phyloP scores from a whole-genome alignment of 768 basidiomycete genomes.

The Calocybe indica region DNA sequence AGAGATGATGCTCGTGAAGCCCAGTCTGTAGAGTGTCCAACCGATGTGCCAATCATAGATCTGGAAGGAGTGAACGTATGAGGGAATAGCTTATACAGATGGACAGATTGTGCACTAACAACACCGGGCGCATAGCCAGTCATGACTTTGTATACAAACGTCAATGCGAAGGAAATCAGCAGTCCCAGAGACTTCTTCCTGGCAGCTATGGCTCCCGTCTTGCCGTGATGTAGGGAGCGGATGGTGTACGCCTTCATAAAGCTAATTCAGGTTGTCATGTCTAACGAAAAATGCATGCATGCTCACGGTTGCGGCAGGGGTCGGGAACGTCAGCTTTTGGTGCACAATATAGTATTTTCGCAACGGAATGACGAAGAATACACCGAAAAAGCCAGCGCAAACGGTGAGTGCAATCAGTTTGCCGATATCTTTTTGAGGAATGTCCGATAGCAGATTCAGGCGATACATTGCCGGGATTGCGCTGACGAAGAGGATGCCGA shows the following conservation, averaged over 20 bases:
- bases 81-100: neutral
- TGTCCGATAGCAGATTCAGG: conserved; percentile 37
- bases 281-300: neutral
- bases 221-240: conserved; percentile 50
- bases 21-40: conserved; percentile 52
- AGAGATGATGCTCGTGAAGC: conserved; percentile 54
- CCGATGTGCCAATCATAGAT: conserved; percentile 61
- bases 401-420: conserved; percentile 49
- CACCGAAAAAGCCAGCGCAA: conserved; percentile 52
- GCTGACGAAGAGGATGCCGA: conserved; percentile 54
- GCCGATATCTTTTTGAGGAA: conserved; percentile 47
- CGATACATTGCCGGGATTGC: conserved; percentile 60
- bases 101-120: conserved; percentile 20
- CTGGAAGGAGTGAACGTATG: conserved; percentile 14
- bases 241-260: conserved; percentile 48
- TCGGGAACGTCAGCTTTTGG: conserved; percentile 59
- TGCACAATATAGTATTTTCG: conserved; percentile 58
- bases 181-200: conserved; percentile 51
- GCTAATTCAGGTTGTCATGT: neutral
- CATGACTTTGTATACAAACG: conserved; percentile 48
- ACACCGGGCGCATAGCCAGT: conserved; percentile 57
- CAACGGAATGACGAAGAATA: conserved; percentile 63
- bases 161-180: conserved; percentile 35
- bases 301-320: conserved; percentile 53
- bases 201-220: conserved; percentile 42